Evolutionary conservation across 2,329 filamentous ascomycete genomes (phyloP), one percentile per base, ranked within the genome.

Genomic region (Mollisia scopiformis): DNA sequence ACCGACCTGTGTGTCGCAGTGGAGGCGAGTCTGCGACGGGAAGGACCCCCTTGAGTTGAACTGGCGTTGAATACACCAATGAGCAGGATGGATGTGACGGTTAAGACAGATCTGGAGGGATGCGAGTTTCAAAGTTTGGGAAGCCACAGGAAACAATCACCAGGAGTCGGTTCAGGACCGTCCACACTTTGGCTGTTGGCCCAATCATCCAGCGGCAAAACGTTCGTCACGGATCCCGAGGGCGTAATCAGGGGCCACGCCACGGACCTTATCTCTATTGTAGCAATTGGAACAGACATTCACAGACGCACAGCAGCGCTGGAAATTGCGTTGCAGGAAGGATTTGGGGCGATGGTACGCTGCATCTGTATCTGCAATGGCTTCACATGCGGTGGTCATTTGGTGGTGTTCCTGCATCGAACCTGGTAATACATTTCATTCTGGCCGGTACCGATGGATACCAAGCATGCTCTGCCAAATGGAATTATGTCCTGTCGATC

Each of bases 401-500:
- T 25, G 27, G n/a, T 31, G 23, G 14, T 51, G 51, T 49, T 57
- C 59, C 57, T 62, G 55, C 59, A 57, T 53, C n/a, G n/a, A n/a
- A n/a, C n/a, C n/a, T n/a, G n/a, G n/a, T n/a, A n/a, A n/a, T n/a
- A n/a, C n/a, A n/a, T n/a, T n/a, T n/a, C n/a, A n/a, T n/a, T n/a
- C n/a, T n/a, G n/a, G n/a, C n/a, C 31, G 3, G 4, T 35, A 35
- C 52, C 14, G 28, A 51, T 59, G 58, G 37, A 53, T 43, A 27
- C 52, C 31, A n/a, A 63, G 58, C 55, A 46, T 55, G 54, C 57
- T 60, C 57, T 51, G 35, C 55, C 43, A 59, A 59, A 58, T 49
- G 4, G 28, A 55, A 50, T 54, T 33, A 23, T 53, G 55, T 55
- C 65, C 59, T 59, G 63, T 55, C 54, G 61, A 62, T 65, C 59